phyloP scores from a whole-genome alignment of 1,284 basidiomycete genomes.

The Heterobasidion occidentale region DNA sequence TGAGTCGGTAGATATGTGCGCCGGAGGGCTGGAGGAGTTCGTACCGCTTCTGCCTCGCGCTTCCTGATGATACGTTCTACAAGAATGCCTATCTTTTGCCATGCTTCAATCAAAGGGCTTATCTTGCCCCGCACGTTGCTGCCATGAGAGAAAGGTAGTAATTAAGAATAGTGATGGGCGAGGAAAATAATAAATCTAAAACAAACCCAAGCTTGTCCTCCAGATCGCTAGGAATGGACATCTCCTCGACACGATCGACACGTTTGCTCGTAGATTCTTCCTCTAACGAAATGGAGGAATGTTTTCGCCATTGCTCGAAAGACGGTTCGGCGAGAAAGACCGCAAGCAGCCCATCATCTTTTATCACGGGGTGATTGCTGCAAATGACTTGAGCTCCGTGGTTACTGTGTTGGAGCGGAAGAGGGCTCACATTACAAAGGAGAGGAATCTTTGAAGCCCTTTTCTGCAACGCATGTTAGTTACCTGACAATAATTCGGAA shows the following conservation, averaged over 20 bases:
- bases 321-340: constrained; percentile 78
- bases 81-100: constrained; percentile 82
- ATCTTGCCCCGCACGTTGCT: constrained; percentile 70
- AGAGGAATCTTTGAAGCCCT: constrained; percentile 77
- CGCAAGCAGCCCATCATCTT: constrained; percentile 75
- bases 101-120: constrained; percentile 74
- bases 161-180: background rate
- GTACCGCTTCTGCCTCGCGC: constrained; percentile 82
- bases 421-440: constrained; percentile 59
- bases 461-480: constrained; percentile 38
- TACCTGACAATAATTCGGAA: constrained; percentile 2
- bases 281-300: constrained; percentile 63
- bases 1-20: constrained; percentile 60
- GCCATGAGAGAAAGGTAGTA: constrained; percentile 3
- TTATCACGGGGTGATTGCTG: constrained; percentile 87
- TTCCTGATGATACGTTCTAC: constrained; percentile 82
- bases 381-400: background rate
- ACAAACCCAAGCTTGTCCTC: constrained; percentile 80
- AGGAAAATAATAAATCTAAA: background rate
- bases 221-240: constrained; percentile 86
- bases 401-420: constrained; percentile 5
- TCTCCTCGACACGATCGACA: constrained; percentile 80
- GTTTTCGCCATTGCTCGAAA: constrained; percentile 83
- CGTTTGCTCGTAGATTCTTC: constrained; percentile 82
- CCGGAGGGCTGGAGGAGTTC: constrained; percentile 57